A percentile compares a stretch with the other conserved stretches of the same genome.
phyloP scores from a whole-genome alignment of 495 filamentous ascomycete species.

The Staphylotrichum longicolle region DNA sequence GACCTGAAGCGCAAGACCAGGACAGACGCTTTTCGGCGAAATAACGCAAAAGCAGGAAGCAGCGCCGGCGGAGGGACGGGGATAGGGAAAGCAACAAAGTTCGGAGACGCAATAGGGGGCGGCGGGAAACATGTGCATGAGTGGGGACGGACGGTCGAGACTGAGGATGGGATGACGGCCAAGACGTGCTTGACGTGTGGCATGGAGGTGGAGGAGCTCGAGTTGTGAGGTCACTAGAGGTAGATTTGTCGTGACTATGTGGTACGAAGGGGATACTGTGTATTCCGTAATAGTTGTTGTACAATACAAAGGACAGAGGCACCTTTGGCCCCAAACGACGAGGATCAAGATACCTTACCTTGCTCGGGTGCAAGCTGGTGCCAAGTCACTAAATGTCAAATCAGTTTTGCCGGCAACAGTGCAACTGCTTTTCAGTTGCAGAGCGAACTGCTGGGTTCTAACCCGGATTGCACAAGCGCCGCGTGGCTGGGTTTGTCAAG shows the following conservation, averaged over 20 bases:
- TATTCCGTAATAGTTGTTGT: no score
- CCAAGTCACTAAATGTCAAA: no score
- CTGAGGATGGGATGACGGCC: slow-evolving; percentile 73
- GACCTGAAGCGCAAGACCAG: slow-evolving; percentile 92
- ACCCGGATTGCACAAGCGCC: not conserved
- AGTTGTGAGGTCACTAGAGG: slow-evolving; percentile 60
- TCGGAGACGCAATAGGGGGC: slow-evolving; percentile 70
- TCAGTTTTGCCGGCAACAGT: no score
- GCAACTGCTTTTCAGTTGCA: no score
- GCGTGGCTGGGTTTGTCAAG: not conserved
- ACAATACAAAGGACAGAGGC: no score
- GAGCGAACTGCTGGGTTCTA: not conserved
- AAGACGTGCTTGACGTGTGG: slow-evolving; percentile 88
- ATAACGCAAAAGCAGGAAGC: slow-evolving; percentile 43
- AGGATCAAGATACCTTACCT: no score
- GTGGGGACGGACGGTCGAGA: slow-evolving; percentile 80
- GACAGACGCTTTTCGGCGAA: slow-evolving; percentile 80
- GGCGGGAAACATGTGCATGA: slow-evolving; percentile 82
- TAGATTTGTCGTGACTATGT: not conserved
- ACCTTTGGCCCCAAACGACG: no score
- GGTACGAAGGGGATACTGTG: no score
- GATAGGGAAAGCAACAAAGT: slow-evolving; percentile 57
- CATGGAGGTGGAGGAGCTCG: slow-evolving; percentile 96
- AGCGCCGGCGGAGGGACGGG: slow-evolving; percentile 22
- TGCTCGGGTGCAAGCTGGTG: no score